A percentile compares a stretch with the other conserved stretches of the same genome.
Conservation (phyloP, 2,329 filamentous ascomycete genomes). For the Aspergillus latus region DNA sequence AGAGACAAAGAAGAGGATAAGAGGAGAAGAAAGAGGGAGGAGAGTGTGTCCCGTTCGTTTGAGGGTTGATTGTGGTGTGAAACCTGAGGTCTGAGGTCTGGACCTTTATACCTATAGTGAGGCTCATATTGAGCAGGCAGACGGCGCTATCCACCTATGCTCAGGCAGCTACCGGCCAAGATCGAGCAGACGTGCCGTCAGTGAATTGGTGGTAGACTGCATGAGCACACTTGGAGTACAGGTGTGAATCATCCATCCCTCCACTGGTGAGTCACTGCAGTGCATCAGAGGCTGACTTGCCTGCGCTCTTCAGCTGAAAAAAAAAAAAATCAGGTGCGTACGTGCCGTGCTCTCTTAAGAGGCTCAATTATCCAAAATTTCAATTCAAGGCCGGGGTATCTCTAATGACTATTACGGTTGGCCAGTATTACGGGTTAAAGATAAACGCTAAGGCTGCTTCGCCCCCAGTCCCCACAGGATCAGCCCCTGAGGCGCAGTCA, state of each 20-base stretch:
- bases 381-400: slow-evolving; percentile 6
- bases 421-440: background rate
- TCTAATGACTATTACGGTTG: slow-evolving; percentile 8
- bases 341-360: too few species aligned
- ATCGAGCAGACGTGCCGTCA: background rate
- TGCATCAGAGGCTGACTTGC: background rate
- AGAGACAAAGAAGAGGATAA: background rate
- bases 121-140: slow-evolving; percentile 1
- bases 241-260: background rate
- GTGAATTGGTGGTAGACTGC: background rate
- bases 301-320: background rate
- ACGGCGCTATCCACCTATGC: background rate
- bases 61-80: too few species aligned
- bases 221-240: background rate
- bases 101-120: background rate
- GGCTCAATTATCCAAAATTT: background rate
- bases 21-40: background rate
- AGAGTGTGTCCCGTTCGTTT: background rate
- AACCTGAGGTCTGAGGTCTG: background rate
- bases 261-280: background rate
- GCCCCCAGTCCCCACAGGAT: background rate
- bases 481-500: background rate
- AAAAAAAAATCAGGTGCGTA: background rate
- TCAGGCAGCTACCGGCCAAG: background rate
- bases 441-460: background rate